Evolutionary conservation across 2,329 filamentous ascomycete species (phyloP), one percentile per base, ranked within the genome.

Genomic region (Colletotrichum cuscutae): DNA sequence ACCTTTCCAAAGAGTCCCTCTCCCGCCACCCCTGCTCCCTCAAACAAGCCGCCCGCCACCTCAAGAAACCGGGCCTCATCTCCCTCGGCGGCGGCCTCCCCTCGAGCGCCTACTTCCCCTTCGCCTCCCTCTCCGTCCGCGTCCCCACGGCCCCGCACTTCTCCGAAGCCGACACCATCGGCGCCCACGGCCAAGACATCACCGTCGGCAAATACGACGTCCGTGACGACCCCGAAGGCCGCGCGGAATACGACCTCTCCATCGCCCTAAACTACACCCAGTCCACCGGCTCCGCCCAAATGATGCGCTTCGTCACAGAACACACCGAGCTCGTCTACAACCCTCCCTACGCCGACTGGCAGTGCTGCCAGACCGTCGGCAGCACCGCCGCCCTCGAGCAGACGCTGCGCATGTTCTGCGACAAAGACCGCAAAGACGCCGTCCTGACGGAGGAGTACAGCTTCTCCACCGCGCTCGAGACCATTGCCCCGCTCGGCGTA

Each of bases 251-350:
- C 77, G 97, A 99, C 83, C 89, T 99, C 64, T 91, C 94, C 58
- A 94, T 97, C 74, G 93, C 93, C 1, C 91, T 98, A 81, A 98
- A 99, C 84, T 99, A 99, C 81, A 94, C 94, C 42, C 95, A 98
- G 84, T 92, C 95, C 9, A 91, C 91, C 22, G 97, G 97, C 22
- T 91, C 94, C 12, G 93, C 95, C 4, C 97, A 98, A 84, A 87
- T 99, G 81, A 86, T 98, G 75, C 92, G 97, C 73, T 98, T 94
- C 84, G 88, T 98, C 63, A 97, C 95, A 0, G 97, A 99, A 85
- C 97, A 98, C 83, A 97, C 95, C 0, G 96, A 99, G 84, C 90
- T 98, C 68, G 91, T 98, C 19, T 94, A 95, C 82, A 88, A 90
- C 74, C 95, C 96, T 19, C 94, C 94, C 0, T 98, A 98, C 80